These are phyloP conservation scores for Blastocystis sp. DNA, from an alignment of 352 stramenopile genomes.

Conservation along the genomic window DNA sequence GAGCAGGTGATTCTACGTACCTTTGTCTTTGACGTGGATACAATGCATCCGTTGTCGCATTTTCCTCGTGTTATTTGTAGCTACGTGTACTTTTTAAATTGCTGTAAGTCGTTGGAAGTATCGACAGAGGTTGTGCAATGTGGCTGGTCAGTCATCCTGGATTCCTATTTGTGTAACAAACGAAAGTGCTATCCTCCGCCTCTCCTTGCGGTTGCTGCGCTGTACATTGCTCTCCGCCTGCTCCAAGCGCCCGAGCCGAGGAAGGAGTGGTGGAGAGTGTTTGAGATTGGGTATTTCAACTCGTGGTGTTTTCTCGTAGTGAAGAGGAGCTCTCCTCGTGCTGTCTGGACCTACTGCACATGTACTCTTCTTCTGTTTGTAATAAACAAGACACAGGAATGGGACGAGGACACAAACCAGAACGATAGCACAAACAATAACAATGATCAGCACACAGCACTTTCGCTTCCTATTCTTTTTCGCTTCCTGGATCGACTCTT, in stretches of 20 bases:
- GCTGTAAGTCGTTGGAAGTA: constrained; percentile 10
- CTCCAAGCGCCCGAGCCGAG: not conserved
- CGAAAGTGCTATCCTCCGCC: not conserved
- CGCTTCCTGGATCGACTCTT: constrained; percentile 57
- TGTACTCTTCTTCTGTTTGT: constrained; percentile 14
- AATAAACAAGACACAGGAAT: constrained; percentile 20
- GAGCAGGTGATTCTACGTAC: constrained; percentile 59
- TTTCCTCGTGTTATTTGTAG: not conserved
- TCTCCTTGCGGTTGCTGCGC: not conserved
- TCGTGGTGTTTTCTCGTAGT: not conserved
- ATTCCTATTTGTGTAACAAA: constrained; percentile 8
- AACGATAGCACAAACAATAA: constrained; percentile 37
- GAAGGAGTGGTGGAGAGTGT: not conserved
- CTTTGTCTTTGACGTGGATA: constrained; percentile 57
- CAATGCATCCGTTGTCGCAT: not conserved
- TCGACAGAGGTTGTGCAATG: not conserved
- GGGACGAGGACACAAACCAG: not conserved
- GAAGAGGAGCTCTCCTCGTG: not conserved
- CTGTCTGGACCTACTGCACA: not conserved
- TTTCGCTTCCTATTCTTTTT: constrained; percentile 55
- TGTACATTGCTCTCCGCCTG: not conserved
- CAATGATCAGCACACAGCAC: constrained; percentile 32
- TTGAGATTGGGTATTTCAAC: not conserved
- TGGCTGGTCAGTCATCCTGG: constrained; percentile 11
- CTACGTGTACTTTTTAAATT: constrained; percentile 6